These are phyloP conservation scores for Trichoderma simmonsii DNA, from an alignment of 2,329 filamentous ascomycete species.

Conservation along the genomic window DNA sequence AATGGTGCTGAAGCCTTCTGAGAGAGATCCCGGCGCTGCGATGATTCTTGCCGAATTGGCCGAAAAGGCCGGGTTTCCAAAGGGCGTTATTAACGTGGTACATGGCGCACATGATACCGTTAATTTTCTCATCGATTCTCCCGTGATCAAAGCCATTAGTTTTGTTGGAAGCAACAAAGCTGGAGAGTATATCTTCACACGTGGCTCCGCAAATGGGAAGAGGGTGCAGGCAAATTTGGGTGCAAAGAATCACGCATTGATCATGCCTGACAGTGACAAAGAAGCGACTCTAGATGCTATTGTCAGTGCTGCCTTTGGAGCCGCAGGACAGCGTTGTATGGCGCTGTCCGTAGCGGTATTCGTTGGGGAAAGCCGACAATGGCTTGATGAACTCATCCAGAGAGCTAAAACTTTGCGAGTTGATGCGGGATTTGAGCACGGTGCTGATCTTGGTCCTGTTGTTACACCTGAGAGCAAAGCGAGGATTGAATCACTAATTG, in stretches of 20 bases:
- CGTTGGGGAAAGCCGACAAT: background rate
- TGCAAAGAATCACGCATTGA: background rate
- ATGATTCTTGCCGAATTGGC: background rate
- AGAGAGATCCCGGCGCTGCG: background rate
- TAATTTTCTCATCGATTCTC: background rate
- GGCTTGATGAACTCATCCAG: background rate
- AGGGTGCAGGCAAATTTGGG: background rate
- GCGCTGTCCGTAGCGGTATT: background rate
- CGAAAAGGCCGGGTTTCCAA: background rate
- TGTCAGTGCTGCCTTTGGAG: background rate
- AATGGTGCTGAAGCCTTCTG: background rate
- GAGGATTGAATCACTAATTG: background rate
- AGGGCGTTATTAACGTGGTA: background rate
- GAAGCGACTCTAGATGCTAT: background rate
- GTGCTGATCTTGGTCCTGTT: background rate
- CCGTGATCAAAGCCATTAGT: background rate
- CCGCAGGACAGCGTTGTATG: background rate
- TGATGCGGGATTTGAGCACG: background rate
- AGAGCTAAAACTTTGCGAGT: background rate
- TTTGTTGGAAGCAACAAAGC: background rate
- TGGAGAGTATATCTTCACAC: background rate
- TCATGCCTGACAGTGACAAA: background rate
- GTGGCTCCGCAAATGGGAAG: background rate
- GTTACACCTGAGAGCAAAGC: background rate
- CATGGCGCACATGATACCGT: background rate